These are phyloP conservation scores for Phylloboletellus chloephorus DNA, from an alignment of 1,284 basidiomycete species.

Conservation along the genomic window DNA sequence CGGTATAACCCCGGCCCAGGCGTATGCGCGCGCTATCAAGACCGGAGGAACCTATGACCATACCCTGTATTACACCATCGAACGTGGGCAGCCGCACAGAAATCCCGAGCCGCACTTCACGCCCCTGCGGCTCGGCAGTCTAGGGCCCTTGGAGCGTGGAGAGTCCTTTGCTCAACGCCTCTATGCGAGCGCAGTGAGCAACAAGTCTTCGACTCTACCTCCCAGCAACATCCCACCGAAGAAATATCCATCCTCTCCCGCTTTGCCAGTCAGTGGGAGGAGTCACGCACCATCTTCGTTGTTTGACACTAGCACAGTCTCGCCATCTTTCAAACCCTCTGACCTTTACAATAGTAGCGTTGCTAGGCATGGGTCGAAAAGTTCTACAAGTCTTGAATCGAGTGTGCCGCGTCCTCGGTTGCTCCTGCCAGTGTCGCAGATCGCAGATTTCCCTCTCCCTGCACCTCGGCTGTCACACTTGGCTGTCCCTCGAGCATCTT, in stretches of 20 bases:
- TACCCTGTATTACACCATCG: conserved; percentile 20
- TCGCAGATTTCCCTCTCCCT: background rate
- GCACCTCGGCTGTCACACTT: background rate
- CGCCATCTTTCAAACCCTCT: conserved; percentile 9
- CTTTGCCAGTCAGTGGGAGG: background rate
- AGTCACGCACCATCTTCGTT: conserved; percentile 1
- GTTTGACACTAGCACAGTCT: conserved; percentile 2
- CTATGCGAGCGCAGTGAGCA: conserved; percentile 26
- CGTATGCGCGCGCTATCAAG: conserved; percentile 14
- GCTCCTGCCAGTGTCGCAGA: background rate
- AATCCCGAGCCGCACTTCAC: background rate
- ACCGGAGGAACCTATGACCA: conserved; percentile 8
- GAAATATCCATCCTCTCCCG: background rate
- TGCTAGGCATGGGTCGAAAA: background rate
- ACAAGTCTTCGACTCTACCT: conserved; percentile 4
- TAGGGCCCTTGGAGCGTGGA: conserved; percentile 9
- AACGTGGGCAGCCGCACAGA: conserved; percentile 20
- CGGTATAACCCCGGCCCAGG: conserved; percentile 21
- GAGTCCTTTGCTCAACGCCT: conserved; percentile 27
- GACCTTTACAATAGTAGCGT: conserved; percentile 22
- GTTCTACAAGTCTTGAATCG: conserved; percentile 1
- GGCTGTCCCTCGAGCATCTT: background rate
- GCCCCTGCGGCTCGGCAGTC: background rate
- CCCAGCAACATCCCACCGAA: conserved; percentile 5
- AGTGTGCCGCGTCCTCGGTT: conserved; percentile 1